phyloP scores from a whole-genome alignment of 1,139 yeast genomes.

The Geotrichum phurueaensis region DNA sequence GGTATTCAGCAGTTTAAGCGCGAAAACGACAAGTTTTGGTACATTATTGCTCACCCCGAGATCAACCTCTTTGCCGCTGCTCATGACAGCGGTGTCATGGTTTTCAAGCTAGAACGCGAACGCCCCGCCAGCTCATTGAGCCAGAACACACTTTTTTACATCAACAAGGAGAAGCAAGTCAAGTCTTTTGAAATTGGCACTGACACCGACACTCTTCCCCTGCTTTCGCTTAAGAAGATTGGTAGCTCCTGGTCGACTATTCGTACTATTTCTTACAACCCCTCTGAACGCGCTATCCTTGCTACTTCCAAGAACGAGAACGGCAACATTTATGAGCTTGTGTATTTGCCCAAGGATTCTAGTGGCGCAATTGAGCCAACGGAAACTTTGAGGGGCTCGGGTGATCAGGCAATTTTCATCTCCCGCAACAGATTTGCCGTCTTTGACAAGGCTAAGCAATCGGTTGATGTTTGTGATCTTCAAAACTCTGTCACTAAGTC shows the following conservation, averaged over 20 bases:
- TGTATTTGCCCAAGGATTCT: conserved; percentile 76
- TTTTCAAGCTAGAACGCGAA: conserved; percentile 94
- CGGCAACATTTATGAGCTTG: conserved; percentile 62
- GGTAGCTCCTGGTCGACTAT: conserved; percentile 85
- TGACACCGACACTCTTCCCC: conserved; percentile 58
- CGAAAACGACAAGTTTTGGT: conserved; percentile 93
- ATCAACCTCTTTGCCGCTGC: conserved; percentile 94
- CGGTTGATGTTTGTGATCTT: conserved; percentile 77
- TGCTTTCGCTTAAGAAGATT: conserved; percentile 74
- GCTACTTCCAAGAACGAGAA: conserved; percentile 71
- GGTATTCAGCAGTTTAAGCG: conserved; percentile 93
- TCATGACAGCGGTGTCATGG: conserved; percentile 97
- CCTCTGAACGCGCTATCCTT: conserved; percentile 80
- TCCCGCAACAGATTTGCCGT: conserved; percentile 92
- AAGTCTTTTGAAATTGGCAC: conserved; percentile 66
- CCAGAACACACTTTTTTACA: conserved; percentile 64
- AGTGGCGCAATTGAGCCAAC: conserved; percentile 91
- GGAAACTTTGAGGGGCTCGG: conserved; percentile 71
- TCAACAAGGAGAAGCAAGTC: conserved; percentile 81
- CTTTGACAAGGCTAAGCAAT: conserved; percentile 56
- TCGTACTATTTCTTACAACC: conserved; percentile 82
- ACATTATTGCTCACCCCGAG: conserved; percentile 79
- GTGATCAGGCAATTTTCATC: conserved; percentile 80
- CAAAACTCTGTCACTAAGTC: conserved; percentile 76
- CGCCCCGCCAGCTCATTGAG: conserved; percentile 81